Base-by-base conservation (phyloP, 176 grass and related monocot species). In the Bromus sterilis region DNA sequence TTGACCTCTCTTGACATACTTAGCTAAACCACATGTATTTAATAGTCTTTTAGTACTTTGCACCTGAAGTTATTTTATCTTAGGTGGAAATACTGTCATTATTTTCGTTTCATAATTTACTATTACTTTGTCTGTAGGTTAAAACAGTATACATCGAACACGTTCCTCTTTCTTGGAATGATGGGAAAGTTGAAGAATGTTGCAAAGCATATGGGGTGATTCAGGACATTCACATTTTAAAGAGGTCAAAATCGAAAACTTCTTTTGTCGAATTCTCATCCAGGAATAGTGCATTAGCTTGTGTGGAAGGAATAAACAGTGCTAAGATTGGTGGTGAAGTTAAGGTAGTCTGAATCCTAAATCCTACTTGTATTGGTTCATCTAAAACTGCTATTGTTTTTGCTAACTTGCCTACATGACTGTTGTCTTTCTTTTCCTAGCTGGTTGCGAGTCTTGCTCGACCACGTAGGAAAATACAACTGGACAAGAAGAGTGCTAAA, bases 221-320 rank as follows among this genome's bases (percentile, higher is more conserved):
- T 75, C 82, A 87, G 61, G 90, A 85, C 51, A 81, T 94, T 79
- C 61, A 78, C 75, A 20, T 94, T 83, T 77, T 66, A 42, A 88
- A 85, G 51, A 86, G 18, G 30, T 67, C 66, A 77, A 87, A 86
- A 77, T 90, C 76, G 32, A 88, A 86, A 40, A 75, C 74, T 88
- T 84, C 83, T 84, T 94, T 97, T 88, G 87, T 97, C 77, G 91
- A 90, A 86, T 97, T 94, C 85, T 81, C 78, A 82, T 92, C 83
- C 10, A 84, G 87, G 63, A 91, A 94, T 48, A 88, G 77, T 83
- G 94, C 89, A 56, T 60, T 97, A 76, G 82, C 74, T 86, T 97
- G 94, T 80, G 83, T 97, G 9, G 91, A 88, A 86, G 94, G 91
- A 78, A 72, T 94, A 80, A 97, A 86, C 46, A 86, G 74, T 80